Evolutionary conservation across 805 yeast genomes (phyloP), one percentile per base, ranked within the genome.

Genomic region (Debaryomyces prosopidis): DNA sequence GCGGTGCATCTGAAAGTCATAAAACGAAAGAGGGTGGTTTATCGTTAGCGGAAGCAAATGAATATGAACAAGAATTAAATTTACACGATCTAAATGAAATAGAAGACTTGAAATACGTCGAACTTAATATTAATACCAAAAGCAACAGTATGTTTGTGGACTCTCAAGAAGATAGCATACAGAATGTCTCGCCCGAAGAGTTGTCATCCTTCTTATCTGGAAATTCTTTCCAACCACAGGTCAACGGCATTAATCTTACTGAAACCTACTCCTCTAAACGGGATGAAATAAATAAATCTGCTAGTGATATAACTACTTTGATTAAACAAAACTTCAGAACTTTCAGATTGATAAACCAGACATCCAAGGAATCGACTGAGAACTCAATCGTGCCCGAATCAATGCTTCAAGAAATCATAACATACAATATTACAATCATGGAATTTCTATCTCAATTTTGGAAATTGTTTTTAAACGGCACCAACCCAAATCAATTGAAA

Each of bases 391-490:
- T 69, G 1, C 59, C 71, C 3, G 55, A 56, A 3, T 44, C 50
- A 8, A 43, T 55, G 8, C 54, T 58, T 5, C 71, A 69, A 46
- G 73, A 68, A 36, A 62, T 72, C 35, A 59, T 69, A 14, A 57
- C 63, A 4, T 66, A 63, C 51, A 71, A 71, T 49, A 62, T 70
- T 42, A 71, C 75, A 3, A 56, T 67, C n/a, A 63, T 63, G 41
- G 77, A 72, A 52, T 70, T 71, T 44, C 54, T 72, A 18, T 68
- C 73, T 39, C 76, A 71, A 46, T 72, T 72, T 44, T 72, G 77
- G 77, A 63, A 65, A 40, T 46, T 71, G 0, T 72, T 58, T 42
- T 55, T 67, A 19, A 60, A 57, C 42, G 73, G 69, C 5, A 63
- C 60, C 43, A 70, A 68, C 44, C 71, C 75, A 1, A 61, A 42